Evolutionary conservation across 1,139 yeast species (phyloP), one percentile per base, ranked within the genome.

Genomic region (Entelexis paramagnoliae): DNA sequence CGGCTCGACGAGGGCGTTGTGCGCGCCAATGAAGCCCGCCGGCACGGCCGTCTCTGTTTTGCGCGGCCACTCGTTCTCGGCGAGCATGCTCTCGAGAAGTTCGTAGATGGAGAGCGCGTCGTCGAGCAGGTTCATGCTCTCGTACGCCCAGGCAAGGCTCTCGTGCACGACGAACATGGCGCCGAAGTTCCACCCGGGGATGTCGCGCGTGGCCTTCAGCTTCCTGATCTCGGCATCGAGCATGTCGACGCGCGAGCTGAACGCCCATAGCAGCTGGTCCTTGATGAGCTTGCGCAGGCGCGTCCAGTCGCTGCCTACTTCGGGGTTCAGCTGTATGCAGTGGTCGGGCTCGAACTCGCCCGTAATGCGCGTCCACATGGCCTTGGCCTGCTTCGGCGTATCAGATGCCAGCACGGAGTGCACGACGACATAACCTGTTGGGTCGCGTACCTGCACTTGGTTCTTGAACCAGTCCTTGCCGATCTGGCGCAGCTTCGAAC

Each of bases 401-500:
- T 51, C 46, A 2, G 34, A 11, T n/a, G 42, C 35, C 0, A 83
- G 79, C 2, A 74, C 65, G 60, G 75, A 79, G 52, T 79, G 72
- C 0, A 86, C 67, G 17, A 87, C 73, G 58, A 78, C 70, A 84
- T 91, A 83, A 54, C 82, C 85, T 10, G 80, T 68, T 1, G 76
- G 74, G 35, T 76, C 75, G 55, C 71, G 68, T 41, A 62, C 66
- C 42, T 62, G 67, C 51, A 64, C 69, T 46, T 82, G 77, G 17
- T 74, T 68, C 49, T 72, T 71, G 34, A 85, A 70, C 98, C 98
- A 91, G 62, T 84, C 94, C 51, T 76, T 74, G 30, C 89, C 77
- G 60, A 87, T 72, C 1, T 94, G 94, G 46, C 98, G 75, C n/a
- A 59, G 88, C 60, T 82, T 84, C 0, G 82, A 68, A 58, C 94